Conservation (phyloP, 2,329 filamentous ascomycete genomes). For the Cladosporium halotolerans region DNA sequence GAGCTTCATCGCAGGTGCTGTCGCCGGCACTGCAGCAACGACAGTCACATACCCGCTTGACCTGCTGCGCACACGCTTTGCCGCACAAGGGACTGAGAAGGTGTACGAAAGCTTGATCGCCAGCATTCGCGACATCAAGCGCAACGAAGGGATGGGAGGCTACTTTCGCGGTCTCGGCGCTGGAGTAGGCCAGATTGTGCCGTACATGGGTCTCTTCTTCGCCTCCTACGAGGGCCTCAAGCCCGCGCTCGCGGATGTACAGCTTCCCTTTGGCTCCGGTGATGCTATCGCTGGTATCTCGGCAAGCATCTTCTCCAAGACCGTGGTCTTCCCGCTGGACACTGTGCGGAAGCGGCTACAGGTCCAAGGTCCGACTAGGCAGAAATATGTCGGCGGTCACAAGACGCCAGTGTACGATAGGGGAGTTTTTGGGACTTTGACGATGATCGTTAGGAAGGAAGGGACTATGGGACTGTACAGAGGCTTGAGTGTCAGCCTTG, state of each 20-base stretch:
- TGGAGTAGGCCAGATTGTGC: constrained; percentile 79
- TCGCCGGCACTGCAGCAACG: constrained; percentile 76
- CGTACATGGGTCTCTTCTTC: constrained; percentile 97
- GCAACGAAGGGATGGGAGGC: constrained; percentile 66
- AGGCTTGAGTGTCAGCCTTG: constrained; percentile 76
- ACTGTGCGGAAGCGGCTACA: constrained; percentile 88
- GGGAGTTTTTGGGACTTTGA: constrained; percentile 60
- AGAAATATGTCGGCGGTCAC: constrained; percentile 62
- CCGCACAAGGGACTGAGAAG: constrained; percentile 76
- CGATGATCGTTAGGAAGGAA: constrained; percentile 63
- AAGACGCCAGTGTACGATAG: constrained; percentile 74
- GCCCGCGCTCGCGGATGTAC: constrained; percentile 36
- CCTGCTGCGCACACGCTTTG: constrained; percentile 86
- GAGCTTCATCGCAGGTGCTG: constrained; percentile 76
- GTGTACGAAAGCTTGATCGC: constrained; percentile 68
- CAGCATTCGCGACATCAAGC: constrained; percentile 66
- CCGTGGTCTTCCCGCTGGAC: constrained; percentile 85
- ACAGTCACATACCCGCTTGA: constrained; percentile 86
- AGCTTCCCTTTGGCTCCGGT: constrained; percentile 61
- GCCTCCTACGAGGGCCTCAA: constrained; percentile 73
- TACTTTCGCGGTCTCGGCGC: constrained; percentile 86
- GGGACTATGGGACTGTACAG: constrained; percentile 78
- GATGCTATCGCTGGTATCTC: constrained; percentile 78
- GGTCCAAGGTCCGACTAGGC: constrained; percentile 83
- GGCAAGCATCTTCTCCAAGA: constrained; percentile 78